phyloP scores from a whole-genome alignment of 225 moss, liverwort and hornwort species.

The Anthoceros angustus region DNA sequence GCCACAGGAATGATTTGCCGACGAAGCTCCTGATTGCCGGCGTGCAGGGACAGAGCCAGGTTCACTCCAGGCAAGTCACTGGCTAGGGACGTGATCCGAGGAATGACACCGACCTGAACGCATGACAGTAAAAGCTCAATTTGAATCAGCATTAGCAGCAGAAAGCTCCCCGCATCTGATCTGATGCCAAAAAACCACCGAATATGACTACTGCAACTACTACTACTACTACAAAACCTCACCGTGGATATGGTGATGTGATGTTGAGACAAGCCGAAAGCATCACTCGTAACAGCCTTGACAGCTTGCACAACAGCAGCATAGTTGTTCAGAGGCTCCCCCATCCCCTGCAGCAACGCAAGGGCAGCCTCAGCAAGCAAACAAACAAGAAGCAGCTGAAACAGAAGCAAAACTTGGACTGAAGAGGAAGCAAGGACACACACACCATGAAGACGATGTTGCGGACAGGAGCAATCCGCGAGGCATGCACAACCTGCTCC shows the following conservation, averaged over 20 bases:
- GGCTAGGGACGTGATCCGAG: conserved; percentile 60
- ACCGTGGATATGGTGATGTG: conserved; percentile 98
- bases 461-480: conserved; percentile 65
- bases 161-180: conserved; percentile 20
- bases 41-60: conserved; percentile 92
- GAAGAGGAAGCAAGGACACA: not conserved
- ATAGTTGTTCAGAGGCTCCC: conserved; percentile 95
- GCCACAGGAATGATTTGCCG: conserved; percentile 83
- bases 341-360: conserved; percentile 57
- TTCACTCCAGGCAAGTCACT: conserved; percentile 85
- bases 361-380: not conserved
- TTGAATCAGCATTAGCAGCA: conserved; percentile 10
- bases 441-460: conserved; percentile 94
- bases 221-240: conserved; percentile 7
- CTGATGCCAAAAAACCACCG: not conserved
- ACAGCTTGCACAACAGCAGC: conserved; percentile 73
- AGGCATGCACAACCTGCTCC: conserved; percentile 91
- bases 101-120: conserved; percentile 69
- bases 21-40: conserved; percentile 78
- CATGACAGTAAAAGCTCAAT: conserved; percentile 10
- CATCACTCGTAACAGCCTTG: conserved; percentile 71
- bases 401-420: not conserved
- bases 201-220: not conserved
- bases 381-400: not conserved
- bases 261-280: conserved; percentile 85